Base-by-base conservation (phyloP, 2,329 filamentous ascomycete genomes). In the Aspergillus ustus region DNA sequence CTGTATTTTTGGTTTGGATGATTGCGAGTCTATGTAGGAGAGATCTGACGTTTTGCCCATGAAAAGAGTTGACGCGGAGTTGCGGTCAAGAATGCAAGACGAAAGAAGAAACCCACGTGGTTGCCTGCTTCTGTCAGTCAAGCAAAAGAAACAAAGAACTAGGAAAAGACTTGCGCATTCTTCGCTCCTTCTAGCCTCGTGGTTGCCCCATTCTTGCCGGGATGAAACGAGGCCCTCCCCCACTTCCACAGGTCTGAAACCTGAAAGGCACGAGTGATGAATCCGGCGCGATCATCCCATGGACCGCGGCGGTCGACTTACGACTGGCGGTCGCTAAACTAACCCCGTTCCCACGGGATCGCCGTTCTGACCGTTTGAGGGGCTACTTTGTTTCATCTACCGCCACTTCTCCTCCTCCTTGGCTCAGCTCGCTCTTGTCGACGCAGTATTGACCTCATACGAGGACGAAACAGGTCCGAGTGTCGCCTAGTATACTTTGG, bases 341-440 rank as follows among this genome's bases (percentile, higher is more conserved):
- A 37, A 37, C 43, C 57, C 57, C 40, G 52, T 48, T 29, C 20
- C 45, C 43, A 37, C 56, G 29, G 29, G 61, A 62, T 62, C 63
- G 57, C 60, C 54, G 25, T 53, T 19, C 34, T 46, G 43, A 50
- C 28, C 22, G 45, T 40, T 52, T 28, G 51, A 28, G 52, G 52
- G 43, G 40, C 53, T 46, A 53, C 52, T 52, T 45, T 61, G 64
- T 65, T 66, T 67, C 60, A 63, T 55, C 59, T 53, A 15, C 64
- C 62, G 66, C 66, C 63, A 60, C 60, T 50, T 57, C 46, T 31
- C 52, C 29, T 40, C 52, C 56, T 50, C 59, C 43, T 34, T 22
- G 31, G 25, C 60, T 45, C 51, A 46, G 48, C 37, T 60, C 52
- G 45, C 15, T 29, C 11, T 34, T 37, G 31, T 44, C 34, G 1